Percentiles rank a stretch among this genome's conserved stretches.
phyloP scores from a whole-genome alignment of 768 basidiomycete species.

The Leccinum subgranulosum region DNA sequence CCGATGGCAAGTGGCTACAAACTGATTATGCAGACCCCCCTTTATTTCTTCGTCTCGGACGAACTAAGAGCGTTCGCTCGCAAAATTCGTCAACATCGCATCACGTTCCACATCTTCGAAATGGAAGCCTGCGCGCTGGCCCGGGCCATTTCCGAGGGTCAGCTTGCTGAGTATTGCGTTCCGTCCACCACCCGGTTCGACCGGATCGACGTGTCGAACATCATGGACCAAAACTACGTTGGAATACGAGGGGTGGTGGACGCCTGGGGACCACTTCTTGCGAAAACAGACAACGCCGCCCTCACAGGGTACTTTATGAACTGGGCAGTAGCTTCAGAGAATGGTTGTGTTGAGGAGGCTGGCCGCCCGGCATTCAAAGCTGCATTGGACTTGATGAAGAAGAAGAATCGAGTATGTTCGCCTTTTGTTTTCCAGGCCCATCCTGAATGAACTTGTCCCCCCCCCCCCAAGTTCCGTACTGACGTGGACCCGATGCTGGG shows the following conservation, averaged over 20 bases:
- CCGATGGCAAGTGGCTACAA: constrained; percentile 44
- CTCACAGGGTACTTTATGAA: constrained; percentile 49
- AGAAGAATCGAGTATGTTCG: constrained; percentile 14
- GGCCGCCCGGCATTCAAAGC: neutral
- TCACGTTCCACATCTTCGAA: constrained; percentile 33
- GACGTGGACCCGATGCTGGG: neutral
- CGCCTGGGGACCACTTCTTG: constrained; percentile 39
- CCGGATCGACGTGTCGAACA: constrained; percentile 49
- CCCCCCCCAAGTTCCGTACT: constrained; percentile 15
- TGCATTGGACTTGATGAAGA: constrained; percentile 12
- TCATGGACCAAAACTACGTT: constrained; percentile 41
- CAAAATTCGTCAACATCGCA: constrained; percentile 32
- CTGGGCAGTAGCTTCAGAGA: constrained; percentile 29
- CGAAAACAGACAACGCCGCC: constrained; percentile 27
- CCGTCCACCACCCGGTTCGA: constrained; percentile 35
- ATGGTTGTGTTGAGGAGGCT: constrained; percentile 6
- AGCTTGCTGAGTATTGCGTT: constrained; percentile 15
- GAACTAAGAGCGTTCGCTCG: constrained; percentile 37
- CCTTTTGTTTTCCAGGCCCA: neutral
- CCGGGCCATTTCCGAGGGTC: constrained; percentile 29
- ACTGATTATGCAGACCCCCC: constrained; percentile 41
- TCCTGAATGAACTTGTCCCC: neutral
- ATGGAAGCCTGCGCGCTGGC: constrained; percentile 43
- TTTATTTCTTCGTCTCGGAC: constrained; percentile 44
- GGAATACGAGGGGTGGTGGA: constrained; percentile 34